Conservation (phyloP, 1,139 yeast genomes). For the Candida smagusa region DNA sequence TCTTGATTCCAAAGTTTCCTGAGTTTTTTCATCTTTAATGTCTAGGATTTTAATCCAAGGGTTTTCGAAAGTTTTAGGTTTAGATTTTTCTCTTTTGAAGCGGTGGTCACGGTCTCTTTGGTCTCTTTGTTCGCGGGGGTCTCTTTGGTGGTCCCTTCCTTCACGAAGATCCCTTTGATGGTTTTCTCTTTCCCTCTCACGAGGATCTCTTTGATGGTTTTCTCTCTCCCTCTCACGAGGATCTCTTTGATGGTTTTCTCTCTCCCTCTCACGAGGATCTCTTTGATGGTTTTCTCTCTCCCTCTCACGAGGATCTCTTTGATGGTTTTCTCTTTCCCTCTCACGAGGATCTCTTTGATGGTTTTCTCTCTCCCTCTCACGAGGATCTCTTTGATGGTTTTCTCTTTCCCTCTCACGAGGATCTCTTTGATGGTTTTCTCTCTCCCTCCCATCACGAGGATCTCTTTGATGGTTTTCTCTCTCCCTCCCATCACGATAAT, state of each 20-base stretch:
- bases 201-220: too few species aligned
- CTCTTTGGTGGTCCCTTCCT: not conserved
- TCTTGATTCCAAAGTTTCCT: conserved; percentile 15
- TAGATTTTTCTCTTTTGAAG: not conserved
- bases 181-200: too few species aligned
- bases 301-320: not conserved
- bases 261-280: not conserved
- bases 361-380: not conserved
- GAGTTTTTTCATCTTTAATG: conserved; percentile 16
- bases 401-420: too few species aligned
- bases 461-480: not conserved
- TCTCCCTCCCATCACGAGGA: not conserved
- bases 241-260: not conserved
- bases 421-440: not conserved
- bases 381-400: not conserved
- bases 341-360: conserved; percentile 1
- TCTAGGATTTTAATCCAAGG: conserved; percentile 22
- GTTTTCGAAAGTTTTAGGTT: conserved; percentile 8
- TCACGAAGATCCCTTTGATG: not conserved
- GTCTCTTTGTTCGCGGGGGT: not conserved
- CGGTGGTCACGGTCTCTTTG: not conserved
- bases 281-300: too few species aligned
- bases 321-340: too few species aligned
- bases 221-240: not conserved
- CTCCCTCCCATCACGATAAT: not conserved